These are phyloP conservation scores for Trametes sp. DNA, from an alignment of 1,284 basidiomycete genomes.

Conservation along the genomic window DNA sequence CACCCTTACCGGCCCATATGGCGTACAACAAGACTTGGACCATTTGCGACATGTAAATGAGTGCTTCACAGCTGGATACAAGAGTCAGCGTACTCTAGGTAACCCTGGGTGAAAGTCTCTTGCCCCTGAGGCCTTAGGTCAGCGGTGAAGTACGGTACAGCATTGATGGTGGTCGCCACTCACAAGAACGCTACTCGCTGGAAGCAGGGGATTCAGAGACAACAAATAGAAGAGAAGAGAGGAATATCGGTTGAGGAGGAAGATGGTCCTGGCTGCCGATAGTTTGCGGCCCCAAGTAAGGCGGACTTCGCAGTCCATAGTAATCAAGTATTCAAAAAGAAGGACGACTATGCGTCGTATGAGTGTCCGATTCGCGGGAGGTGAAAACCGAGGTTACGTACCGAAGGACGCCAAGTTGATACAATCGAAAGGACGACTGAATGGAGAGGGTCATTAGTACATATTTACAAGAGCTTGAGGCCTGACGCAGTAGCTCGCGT, in stretches of 20 bases:
- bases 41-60: conserved; percentile 10
- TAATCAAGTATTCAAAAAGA: conserved; percentile 23
- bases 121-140: conserved; percentile 12
- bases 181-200: conserved; percentile 8
- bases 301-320: conserved; percentile 28
- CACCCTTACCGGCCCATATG: conserved; percentile 25
- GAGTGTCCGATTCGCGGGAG: too few species aligned
- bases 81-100: too few species aligned
- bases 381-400: conserved; percentile 6
- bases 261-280: conserved; percentile 20
- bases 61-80: conserved; percentile 6
- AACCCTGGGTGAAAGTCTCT: background rate
- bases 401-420: conserved; percentile 27
- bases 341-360: conserved; percentile 9
- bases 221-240: conserved; percentile 20
- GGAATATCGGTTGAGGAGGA: conserved; percentile 27
- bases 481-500: too few species aligned
- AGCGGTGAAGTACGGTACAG: too few species aligned
- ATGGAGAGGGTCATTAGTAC: background rate
- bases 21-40: conserved; percentile 15
- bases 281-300: conserved; percentile 23
- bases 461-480: background rate
- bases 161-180: background rate
- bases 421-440: conserved; percentile 20
- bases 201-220: conserved; percentile 24